phyloP scores from a whole-genome alignment of 2,329 filamentous ascomycete genomes.

The Aphanocladium album region DNA sequence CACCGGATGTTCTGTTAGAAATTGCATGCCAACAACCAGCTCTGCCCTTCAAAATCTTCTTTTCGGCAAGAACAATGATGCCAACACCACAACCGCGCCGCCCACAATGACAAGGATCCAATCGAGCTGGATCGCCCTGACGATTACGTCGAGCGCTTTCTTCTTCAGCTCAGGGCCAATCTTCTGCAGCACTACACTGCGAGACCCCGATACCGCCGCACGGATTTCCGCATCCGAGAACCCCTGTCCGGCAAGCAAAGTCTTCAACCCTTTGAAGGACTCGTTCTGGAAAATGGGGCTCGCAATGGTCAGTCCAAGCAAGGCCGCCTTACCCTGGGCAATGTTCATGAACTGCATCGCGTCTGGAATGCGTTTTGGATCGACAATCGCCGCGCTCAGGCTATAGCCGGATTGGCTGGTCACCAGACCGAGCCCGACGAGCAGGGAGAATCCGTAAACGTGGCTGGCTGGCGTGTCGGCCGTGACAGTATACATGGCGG shows the following conservation, averaged over 20 bases:
- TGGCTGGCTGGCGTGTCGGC: conserved; percentile 14
- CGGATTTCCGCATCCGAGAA: not conserved
- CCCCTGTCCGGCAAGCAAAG: not conserved
- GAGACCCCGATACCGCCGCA: not conserved
- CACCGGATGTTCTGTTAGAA: too few relatives aligned
- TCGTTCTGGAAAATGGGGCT: conserved; percentile 29
- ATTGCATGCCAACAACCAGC: not conserved
- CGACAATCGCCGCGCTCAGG: conserved; percentile 21
- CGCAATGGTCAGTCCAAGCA: conserved; percentile 23
- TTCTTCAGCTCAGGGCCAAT: not conserved
- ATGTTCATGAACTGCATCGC: conserved; percentile 25
- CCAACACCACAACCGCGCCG: not conserved
- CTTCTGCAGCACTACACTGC: not conserved
- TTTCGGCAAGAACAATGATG: not conserved
- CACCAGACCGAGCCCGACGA: conserved; percentile 18
- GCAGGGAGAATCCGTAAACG: conserved; percentile 17
- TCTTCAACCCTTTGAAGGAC: not conserved
- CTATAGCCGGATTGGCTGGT: conserved; percentile 13
- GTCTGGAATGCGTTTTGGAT: conserved; percentile 5
- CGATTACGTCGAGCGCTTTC: not conserved
- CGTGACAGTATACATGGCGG: conserved; percentile 13
- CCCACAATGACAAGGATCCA: not conserved
- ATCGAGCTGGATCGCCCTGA: not conserved
- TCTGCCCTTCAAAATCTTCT: not conserved
- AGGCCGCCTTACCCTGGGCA: conserved; percentile 21